Evolutionary conservation across 2,329 filamentous ascomycete species (phyloP).

Genomic region (Alternaria gansuensis): DNA sequence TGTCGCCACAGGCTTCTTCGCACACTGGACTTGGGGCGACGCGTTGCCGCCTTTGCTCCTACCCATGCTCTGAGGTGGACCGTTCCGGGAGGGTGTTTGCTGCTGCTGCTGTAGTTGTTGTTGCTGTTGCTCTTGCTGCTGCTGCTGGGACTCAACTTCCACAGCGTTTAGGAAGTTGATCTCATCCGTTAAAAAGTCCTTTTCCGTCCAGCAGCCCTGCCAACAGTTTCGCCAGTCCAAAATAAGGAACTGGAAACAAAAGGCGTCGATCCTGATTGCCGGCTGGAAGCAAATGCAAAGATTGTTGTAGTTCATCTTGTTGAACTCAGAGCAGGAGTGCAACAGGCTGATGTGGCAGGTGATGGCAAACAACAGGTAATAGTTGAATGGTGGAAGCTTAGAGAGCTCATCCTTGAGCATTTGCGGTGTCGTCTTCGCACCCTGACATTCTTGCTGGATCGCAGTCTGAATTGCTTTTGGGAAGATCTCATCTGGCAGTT

Average conservation of each 20-base stretch:
- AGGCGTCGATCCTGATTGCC: slow-evolving; percentile 94
- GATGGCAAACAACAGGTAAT: slow-evolving; percentile 96
- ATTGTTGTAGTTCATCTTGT: slow-evolving; percentile 98
- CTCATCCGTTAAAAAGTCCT: slow-evolving; percentile 64
- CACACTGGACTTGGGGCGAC: slow-evolving; percentile 36
- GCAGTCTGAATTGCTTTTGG: slow-evolving; percentile 83
- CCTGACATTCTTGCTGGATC: slow-evolving; percentile 80
- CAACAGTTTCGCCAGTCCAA: slow-evolving; percentile 96
- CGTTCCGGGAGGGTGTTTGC: slow-evolving; percentile 38
- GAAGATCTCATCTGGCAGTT: slow-evolving; percentile 93
- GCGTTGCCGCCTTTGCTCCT: slow-evolving; percentile 44
- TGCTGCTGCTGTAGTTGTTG: slow-evolving; percentile 22
- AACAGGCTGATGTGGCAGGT: slow-evolving; percentile 94
- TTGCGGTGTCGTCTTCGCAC: slow-evolving; percentile 81
- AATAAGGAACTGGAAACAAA: slow-evolving; percentile 94
- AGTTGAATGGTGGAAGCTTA: slow-evolving; percentile 94
- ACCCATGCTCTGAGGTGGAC: slow-evolving; percentile 33
- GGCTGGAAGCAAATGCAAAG: slow-evolving; percentile 97
- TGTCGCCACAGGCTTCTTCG: slow-evolving; percentile 38
- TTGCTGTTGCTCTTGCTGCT: slow-evolving; percentile 12
- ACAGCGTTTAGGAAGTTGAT: slow-evolving; percentile 41
- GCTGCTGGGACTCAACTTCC: slow-evolving; percentile 25
- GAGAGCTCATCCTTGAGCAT: slow-evolving; percentile 90
- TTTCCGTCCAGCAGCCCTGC: slow-evolving; percentile 94
- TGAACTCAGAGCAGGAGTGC: slow-evolving; percentile 90